Percentiles rank a stretch among this genome's conserved stretches.
phyloP scores from a whole-genome alignment of 345 rosid species.

The Barbarea vulgaris region DNA sequence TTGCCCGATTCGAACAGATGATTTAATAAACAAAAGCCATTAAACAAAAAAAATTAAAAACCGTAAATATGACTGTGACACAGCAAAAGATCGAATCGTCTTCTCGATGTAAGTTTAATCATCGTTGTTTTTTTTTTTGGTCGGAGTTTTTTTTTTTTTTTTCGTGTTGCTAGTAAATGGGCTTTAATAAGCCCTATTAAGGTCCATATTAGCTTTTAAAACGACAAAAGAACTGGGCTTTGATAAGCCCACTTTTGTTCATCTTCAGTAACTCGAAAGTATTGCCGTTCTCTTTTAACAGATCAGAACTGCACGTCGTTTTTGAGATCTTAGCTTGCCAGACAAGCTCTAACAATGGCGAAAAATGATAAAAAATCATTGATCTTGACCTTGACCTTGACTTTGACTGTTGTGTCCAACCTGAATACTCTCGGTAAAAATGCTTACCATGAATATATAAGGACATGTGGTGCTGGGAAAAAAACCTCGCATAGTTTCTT shows the following conservation, averaged over 20 bases:
- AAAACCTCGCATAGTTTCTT: no score
- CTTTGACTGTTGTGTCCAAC: no score
- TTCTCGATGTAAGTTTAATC: neutral
- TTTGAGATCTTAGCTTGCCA: neutral
- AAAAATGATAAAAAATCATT: constrained; percentile 3
- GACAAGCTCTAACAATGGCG: constrained; percentile 6
- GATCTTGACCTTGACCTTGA: no score
- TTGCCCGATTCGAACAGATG: constrained; percentile 32
- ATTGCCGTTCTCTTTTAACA: constrained; percentile 19
- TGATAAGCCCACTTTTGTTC: neutral
- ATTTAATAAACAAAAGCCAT: neutral
- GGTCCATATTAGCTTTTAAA: neutral
- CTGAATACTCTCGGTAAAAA: no score
- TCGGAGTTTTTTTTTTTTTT: neutral
- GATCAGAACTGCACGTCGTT: constrained; percentile 20
- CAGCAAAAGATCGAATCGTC: constrained; percentile 13
- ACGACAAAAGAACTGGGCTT: neutral
- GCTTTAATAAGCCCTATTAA: constrained; percentile 3
- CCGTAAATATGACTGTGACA: constrained; percentile 28
- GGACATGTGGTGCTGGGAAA: no score
- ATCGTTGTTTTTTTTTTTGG: neutral
- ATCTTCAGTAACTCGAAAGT: neutral
- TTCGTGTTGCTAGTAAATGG: neutral
- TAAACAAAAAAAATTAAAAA: neutral
- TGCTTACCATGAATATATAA: no score